A percentile compares a stretch with the other conserved stretches of the same genome.
phyloP scores from a whole-genome alignment of 2,329 filamentous ascomycete species.

The Pyrenophora teres region DNA sequence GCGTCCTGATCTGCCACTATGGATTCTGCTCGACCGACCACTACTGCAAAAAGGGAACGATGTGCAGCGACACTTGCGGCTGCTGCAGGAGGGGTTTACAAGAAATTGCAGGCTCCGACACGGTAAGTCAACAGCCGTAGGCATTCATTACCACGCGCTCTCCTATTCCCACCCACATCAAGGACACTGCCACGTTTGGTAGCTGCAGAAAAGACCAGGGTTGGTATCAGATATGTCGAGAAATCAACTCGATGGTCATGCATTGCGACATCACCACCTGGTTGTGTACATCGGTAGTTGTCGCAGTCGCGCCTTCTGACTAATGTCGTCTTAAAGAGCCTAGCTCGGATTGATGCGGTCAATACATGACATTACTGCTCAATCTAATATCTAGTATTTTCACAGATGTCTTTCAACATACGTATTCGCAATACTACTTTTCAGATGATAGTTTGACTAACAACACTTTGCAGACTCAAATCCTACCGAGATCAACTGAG shows the following conservation, averaged over 20 bases:
- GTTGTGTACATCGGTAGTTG: too few relatives aligned
- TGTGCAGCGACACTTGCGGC: constrained; percentile 15
- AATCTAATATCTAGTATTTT: too few relatives aligned
- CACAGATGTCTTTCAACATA: too few relatives aligned
- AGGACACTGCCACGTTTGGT: not conserved
- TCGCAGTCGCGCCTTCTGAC: too few relatives aligned
- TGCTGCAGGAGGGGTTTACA: constrained; percentile 15
- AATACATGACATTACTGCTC: too few relatives aligned
- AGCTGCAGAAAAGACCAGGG: not conserved
- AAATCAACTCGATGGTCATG: too few relatives aligned
- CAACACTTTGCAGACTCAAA: not conserved
- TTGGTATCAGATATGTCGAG: too few relatives aligned
- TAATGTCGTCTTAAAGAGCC: too few relatives aligned
- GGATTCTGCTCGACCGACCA: constrained; percentile 19
- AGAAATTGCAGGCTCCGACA: not conserved
- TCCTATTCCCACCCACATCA: not conserved
- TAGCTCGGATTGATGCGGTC: too few relatives aligned
- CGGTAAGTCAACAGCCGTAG: not conserved
- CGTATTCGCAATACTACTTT: too few relatives aligned
- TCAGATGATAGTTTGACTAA: not conserved
- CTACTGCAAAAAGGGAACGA: constrained; percentile 12
- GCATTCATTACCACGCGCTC: not conserved
- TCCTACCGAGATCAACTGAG: not conserved
- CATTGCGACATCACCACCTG: too few relatives aligned
- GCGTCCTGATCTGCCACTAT: constrained; percentile 15